phyloP scores from a whole-genome alignment of 257 asterid species.

The Gentiana macrophylla region DNA sequence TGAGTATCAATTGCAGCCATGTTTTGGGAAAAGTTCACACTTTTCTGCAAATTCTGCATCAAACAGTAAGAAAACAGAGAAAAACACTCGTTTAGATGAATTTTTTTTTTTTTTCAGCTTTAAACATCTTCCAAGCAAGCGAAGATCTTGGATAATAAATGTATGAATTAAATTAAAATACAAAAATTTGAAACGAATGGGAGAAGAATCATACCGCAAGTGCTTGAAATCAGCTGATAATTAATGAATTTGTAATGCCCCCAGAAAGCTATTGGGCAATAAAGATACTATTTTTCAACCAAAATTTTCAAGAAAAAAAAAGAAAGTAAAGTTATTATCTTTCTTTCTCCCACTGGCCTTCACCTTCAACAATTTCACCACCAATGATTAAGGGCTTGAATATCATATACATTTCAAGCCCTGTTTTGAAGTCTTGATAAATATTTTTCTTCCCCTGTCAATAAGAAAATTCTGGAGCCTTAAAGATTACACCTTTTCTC shows the following conservation, averaged over 20 bases:
- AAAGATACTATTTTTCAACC: background rate
- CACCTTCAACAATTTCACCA: constrained; percentile 79
- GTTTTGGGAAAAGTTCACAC: background rate
- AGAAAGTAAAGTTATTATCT: constrained; percentile 25
- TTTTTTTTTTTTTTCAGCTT: too few species aligned
- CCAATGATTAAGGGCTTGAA: constrained; percentile 70
- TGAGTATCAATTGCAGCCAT: constrained; percentile 19
- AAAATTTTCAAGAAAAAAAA: background rate
- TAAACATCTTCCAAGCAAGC: background rate
- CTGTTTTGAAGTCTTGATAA: constrained; percentile 21
- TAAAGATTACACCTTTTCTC: too few species aligned
- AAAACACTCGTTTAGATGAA: too few species aligned
- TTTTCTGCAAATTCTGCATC: background rate
- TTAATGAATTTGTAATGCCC: constrained; percentile 1
- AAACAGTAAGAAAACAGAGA: background rate
- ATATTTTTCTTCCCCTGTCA: background rate
- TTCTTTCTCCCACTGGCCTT: constrained; percentile 80
- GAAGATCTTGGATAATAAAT: background rate
- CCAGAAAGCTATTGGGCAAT: background rate
- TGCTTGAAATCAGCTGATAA: constrained; percentile 6
- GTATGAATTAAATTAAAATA: background rate
- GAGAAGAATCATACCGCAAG: constrained; percentile 13
- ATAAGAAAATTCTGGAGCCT: too few species aligned
- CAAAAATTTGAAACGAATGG: background rate
- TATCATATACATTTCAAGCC: constrained; percentile 62